Base-by-base conservation (phyloP, 805 yeast species). In the Teunomyces kruisii region DNA sequence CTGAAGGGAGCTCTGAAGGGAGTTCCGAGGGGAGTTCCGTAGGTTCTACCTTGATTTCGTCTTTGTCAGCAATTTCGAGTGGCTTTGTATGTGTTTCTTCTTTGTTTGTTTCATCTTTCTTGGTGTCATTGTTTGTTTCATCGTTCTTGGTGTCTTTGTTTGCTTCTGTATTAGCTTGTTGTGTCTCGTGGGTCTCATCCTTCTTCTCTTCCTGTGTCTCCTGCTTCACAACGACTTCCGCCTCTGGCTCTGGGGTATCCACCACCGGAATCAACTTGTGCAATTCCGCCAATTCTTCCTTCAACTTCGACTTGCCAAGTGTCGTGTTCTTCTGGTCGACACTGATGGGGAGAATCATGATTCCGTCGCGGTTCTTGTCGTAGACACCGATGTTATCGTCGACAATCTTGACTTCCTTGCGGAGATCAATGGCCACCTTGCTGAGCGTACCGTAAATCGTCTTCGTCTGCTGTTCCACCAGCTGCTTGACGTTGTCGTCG, bases 271-370 rank as follows among this genome's bases (percentile, higher is more conserved):
- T 46, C 15, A 47, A 49, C 47, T 12, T 40, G 13, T 39, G 37
- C 49, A 51, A 44, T 28, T 45, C 53, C 3, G 55, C 53, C 42
- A 81, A 48, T 53, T 80, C 81, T 36, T 72, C 74, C 8, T 69
- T 64, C 40, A 85, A 67, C 58, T 85, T 84, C 50, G 69, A 75
- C 32, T 69, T 67, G 2, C 90, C 89, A 24, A 84, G 75, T 67
- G 78, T 75, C 4, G 87, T 79, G 29, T 89, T 88, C 65, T 84
- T 84, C 51, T 83, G 83, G 42, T 83, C 85, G 17, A 86, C 78
- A 33, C 76, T 74, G 2, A 86, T 75, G 1, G 96, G 94, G 22
- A 86, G 68, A 32, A 86, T 76, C 67, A 78, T 77, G 15, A 78
- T 56, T 27, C 57, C 58, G 40, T 75, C 76, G 14, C 72, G 70